A percentile compares a stretch with the other conserved stretches of the same genome.
Evolutionary conservation across 352 stramenopile species (phyloP).

Genomic region (Bremia lactucae): DNA sequence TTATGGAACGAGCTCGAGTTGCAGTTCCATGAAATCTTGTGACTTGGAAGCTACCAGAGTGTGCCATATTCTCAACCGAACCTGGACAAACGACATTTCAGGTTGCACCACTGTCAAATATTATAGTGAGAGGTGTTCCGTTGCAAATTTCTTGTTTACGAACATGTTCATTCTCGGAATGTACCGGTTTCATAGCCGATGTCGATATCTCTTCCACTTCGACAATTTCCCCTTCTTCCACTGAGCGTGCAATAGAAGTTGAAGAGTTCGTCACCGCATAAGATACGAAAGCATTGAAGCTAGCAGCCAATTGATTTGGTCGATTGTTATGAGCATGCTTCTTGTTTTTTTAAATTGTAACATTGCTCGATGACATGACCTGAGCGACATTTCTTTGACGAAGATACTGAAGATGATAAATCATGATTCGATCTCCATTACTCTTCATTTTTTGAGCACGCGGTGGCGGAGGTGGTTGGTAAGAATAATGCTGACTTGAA

Average conservation of each 20-base stretch:
- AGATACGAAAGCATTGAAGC: not conserved
- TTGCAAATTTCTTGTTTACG: constrained; percentile 5
- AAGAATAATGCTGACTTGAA: not conserved
- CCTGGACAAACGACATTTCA: constrained; percentile 9
- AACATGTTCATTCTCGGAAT: constrained; percentile 4
- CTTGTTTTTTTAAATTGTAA: not conserved
- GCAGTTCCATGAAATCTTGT: constrained; percentile 3
- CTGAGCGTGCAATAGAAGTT: not conserved
- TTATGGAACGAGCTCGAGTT: not conserved
- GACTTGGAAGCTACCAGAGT: constrained; percentile 2
- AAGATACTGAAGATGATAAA: not conserved
- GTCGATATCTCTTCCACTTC: not conserved
- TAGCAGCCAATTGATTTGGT: not conserved
- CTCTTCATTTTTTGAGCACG: not conserved
- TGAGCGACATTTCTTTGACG: not conserved
- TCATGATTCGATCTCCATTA: not conserved
- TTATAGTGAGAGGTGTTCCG: constrained; percentile 7
- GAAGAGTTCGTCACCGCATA: not conserved
- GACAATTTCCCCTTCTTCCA: not conserved
- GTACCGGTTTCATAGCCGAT: not conserved
- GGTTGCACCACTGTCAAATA: constrained; percentile 10
- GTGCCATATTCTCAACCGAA: not conserved
- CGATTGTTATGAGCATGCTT: not conserved
- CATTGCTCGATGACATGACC: not conserved
- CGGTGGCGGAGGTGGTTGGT: not conserved